These are phyloP conservation scores for Sugiyamaella qingdaonensis DNA, from an alignment of 805 yeast species.

Conservation along the genomic window DNA sequence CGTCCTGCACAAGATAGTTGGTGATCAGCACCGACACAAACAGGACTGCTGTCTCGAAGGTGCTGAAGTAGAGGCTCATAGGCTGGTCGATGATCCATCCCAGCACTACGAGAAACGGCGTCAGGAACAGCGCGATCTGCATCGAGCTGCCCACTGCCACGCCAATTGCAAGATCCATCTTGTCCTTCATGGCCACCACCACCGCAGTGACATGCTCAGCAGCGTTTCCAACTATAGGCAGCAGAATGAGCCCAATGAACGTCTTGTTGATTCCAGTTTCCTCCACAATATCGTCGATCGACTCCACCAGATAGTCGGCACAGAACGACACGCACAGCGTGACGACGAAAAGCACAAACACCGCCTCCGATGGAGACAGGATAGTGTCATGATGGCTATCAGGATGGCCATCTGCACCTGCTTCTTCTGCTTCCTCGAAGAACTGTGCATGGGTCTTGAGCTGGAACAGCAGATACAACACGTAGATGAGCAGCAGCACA, in stretches of 20 bases:
- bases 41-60: slow-evolving; percentile 89
- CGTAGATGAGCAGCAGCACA: slow-evolving; percentile 70
- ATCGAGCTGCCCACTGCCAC: slow-evolving; percentile 95
- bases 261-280: slow-evolving; percentile 87
- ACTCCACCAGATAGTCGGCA: slow-evolving; percentile 91
- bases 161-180: slow-evolving; percentile 96
- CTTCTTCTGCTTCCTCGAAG: slow-evolving; percentile 55
- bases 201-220: slow-evolving; percentile 98
- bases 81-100: slow-evolving; percentile 94
- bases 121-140: slow-evolving; percentile 91
- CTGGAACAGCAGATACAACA: slow-evolving; percentile 80
- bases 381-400: slow-evolving; percentile 37
- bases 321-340: slow-evolving; percentile 81
- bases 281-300: slow-evolving; percentile 85
- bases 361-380: slow-evolving; percentile 51
- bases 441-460: slow-evolving; percentile 76
- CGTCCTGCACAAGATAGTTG: slow-evolving; percentile 83
- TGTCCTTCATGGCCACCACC: slow-evolving; percentile 89
- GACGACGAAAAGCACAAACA: slow-evolving; percentile 51
- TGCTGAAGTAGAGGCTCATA: slow-evolving; percentile 86
- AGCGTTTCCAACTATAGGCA: slow-evolving; percentile 97
- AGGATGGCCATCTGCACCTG: slow-evolving; percentile 34
- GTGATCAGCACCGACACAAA: slow-evolving; percentile 86
- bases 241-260: slow-evolving; percentile 86
- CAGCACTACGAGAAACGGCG: slow-evolving; percentile 88